phyloP scores from a whole-genome alignment of 495 filamentous ascomycete species.

The Lentithecium fluviatile region DNA sequence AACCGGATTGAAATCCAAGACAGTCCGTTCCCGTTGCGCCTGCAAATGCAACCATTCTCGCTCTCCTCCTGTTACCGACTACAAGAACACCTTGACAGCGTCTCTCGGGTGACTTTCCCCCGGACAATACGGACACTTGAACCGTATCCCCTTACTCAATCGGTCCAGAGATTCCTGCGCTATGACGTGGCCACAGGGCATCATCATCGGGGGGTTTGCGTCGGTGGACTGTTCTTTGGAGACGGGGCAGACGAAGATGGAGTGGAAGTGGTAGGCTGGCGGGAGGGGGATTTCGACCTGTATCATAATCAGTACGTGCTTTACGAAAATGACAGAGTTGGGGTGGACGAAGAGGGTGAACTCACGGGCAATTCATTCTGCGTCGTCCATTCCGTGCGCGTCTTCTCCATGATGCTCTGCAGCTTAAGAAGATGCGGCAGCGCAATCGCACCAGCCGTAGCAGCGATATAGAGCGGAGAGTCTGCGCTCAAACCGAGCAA shows the following conservation, averaged over 20 bases:
- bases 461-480: constrained; percentile 86
- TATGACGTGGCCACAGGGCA: constrained; percentile 95
- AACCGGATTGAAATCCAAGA: too few relatives aligned
- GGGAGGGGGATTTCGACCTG: constrained; percentile 88
- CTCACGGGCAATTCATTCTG: constrained; percentile 79
- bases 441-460: constrained; percentile 87
- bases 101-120: constrained; percentile 74
- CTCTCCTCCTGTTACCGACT: not conserved
- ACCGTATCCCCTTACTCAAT: constrained; percentile 71
- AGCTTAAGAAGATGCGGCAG: constrained; percentile 82
- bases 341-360: not conserved
- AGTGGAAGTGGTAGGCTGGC: constrained; percentile 83
- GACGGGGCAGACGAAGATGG: constrained; percentile 96
- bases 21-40: too few relatives aligned
- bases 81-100: constrained; percentile 69
- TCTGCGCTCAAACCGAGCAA: constrained; percentile 82
- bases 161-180: constrained; percentile 75
- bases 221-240: constrained; percentile 95
- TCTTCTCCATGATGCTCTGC: constrained; percentile 75
- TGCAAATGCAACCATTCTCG: not conserved
- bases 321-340: constrained; percentile 13
- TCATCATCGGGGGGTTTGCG: constrained; percentile 92
- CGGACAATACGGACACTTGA: constrained; percentile 98
- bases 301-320: too few relatives aligned
- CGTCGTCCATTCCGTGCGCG: constrained; percentile 92